Base-by-base conservation (phyloP, 139 green algal species). In the Coccomyxa sp. region DNA sequence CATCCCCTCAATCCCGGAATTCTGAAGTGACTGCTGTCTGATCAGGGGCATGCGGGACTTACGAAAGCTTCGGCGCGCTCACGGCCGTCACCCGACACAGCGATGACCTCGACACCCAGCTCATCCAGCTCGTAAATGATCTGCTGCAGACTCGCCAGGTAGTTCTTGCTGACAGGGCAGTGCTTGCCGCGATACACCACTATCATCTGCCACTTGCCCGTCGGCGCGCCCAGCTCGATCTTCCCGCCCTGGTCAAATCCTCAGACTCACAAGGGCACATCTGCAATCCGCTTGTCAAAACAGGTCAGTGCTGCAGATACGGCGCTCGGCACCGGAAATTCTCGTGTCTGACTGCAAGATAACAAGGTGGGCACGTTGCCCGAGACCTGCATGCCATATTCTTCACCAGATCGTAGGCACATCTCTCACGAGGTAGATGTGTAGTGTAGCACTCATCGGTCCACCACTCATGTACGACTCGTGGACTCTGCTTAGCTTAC, bases 151-250 rank as follows among this genome's bases (percentile, higher is more conserved):
- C 79, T 81, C 74, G 80, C 84, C 28, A 87, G 84, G 79, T 87
- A 87, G 84, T 87, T 87, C 60, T 63, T 76, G 82, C 77, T 76
- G 31, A 59, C 79, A 27, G 89, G 89, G 86, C 89, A 88, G 79
- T 92, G 88, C 81, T 91, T 88, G 80, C 89, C 89, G 27, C 89
- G 84, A 60, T 90, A 92, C 10, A 90, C 80, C 17, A 92, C 82
- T 75, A 92, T 86, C 80, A 92, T 80, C 84, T 92, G 86, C 89
- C 89, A 92, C 67, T 86, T 84, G n/a, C 89, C 89, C 0, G 89
- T 92, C 21, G 89, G 88, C 1, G 89, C 89, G n/a, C 89, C 89
- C 32, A 92, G 75, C 84, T 92, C 88, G 32, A 92, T 86, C 31
- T 82, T 79, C 25, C 89, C 89, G 17, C 89, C 89, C 88, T 92